Percentiles rank a stretch among this genome's conserved stretches.
Conservation (phyloP, 306 rosid genomes). For the Malus sieversii region DNA sequence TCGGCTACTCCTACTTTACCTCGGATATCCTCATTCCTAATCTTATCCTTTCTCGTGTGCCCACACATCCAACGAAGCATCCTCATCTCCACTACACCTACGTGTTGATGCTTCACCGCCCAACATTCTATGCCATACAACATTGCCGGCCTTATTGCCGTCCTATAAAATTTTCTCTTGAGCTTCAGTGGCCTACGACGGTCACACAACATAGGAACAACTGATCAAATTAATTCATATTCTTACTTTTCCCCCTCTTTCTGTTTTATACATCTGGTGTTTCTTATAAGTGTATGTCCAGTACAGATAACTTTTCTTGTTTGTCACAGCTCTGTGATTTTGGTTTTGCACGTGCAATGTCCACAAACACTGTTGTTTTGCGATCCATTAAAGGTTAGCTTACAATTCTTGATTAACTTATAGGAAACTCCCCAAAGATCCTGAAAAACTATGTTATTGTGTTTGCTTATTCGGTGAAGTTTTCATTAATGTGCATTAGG, state of each 20-base stretch:
- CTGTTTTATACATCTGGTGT: not conserved
- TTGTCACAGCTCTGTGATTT: constrained; percentile 86
- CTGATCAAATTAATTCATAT: not conserved
- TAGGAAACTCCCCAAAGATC: constrained; percentile 2
- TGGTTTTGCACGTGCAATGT: constrained; percentile 99
- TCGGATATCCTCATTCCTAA: too few species aligned
- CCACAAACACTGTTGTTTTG: constrained; percentile 91
- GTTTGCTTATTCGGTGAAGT: not conserved
- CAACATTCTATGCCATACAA: too few species aligned
- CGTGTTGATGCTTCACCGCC: too few species aligned
- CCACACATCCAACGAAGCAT: too few species aligned
- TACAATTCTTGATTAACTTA: constrained; percentile 3
- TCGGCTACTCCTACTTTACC: too few species aligned
- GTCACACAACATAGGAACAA: not conserved
- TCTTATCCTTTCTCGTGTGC: too few species aligned
- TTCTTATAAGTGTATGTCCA: not conserved
- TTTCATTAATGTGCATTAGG: constrained; percentile 36
- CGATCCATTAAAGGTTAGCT: constrained; percentile 89
- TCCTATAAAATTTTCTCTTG: too few species aligned
- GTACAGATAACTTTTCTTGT: constrained; percentile 2
- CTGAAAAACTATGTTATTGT: constrained; percentile 1
- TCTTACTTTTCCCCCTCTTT: not conserved
- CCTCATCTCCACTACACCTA: too few species aligned
- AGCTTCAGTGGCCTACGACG: too few species aligned
- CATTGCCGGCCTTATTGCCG: too few species aligned